Percentiles rank a stretch among this genome's conserved stretches.
Conservation (phyloP, 108 stramenopile genomes). For the Skeletonema marinoi region DNA sequence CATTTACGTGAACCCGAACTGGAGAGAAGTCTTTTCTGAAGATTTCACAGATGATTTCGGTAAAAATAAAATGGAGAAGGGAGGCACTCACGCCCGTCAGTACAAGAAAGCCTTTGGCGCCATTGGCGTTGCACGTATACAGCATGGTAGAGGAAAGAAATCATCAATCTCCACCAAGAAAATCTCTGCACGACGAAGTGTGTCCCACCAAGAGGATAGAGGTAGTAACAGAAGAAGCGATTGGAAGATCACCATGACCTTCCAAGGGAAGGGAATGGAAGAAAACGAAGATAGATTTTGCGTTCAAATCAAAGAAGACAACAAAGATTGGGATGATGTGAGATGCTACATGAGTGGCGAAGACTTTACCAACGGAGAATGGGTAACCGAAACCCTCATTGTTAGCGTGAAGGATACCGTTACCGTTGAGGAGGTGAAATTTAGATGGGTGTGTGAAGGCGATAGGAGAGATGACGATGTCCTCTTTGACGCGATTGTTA, state of each 20-base stretch:
- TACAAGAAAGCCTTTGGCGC: not conserved
- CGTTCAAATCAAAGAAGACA: conserved; percentile 24
- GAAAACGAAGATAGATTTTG: conserved; percentile 35
- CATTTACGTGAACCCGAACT: not conserved
- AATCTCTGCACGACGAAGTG: too few relatives aligned
- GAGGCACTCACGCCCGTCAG: conserved; percentile 1
- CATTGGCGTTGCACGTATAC: conserved; percentile 16
- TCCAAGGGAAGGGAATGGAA: conserved; percentile 34
- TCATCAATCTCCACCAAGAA: conserved; percentile 16
- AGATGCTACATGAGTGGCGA: conserved; percentile 26
- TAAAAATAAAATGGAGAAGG: conserved; percentile 1
- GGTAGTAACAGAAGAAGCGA: not conserved
- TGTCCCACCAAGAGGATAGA: too few relatives aligned
- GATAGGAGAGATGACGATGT: not conserved
- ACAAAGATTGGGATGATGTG: conserved; percentile 6
- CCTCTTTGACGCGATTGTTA: not conserved
- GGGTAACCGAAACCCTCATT: conserved; percentile 9
- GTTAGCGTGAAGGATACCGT: not conserved
- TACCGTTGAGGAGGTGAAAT: conserved; percentile 5
- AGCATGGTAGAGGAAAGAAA: conserved; percentile 18
- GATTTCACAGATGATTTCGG: conserved; percentile 10
- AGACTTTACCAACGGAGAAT: conserved; percentile 25
- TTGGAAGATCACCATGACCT: conserved; percentile 28
- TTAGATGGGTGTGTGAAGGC: conserved; percentile 29
- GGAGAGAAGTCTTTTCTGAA: conserved; percentile 9